Evolutionary conservation across 176 grass and related monocot genomes (phyloP).

Genomic region (Avena insularis): DNA sequence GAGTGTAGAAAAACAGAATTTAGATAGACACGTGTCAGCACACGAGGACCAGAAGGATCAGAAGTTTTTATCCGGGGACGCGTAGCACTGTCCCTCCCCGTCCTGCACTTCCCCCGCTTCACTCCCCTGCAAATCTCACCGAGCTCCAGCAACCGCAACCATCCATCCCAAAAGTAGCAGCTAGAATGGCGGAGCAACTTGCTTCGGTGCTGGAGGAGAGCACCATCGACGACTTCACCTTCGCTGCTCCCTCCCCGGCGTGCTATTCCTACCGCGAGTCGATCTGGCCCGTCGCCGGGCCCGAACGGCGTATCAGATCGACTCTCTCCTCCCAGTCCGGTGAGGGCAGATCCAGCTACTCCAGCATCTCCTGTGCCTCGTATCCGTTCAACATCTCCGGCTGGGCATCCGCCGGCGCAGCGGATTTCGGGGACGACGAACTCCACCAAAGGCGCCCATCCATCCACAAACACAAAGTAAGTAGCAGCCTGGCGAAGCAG

Average conservation of each 20-base stretch:
- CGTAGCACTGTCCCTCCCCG: too few relatives aligned
- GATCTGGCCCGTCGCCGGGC: not conserved
- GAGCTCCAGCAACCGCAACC: too few relatives aligned
- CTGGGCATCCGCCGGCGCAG: not conserved
- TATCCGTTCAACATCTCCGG: too few relatives aligned
- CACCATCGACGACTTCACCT: not conserved
- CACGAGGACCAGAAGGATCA: too few relatives aligned
- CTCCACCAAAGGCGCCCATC: too few relatives aligned
- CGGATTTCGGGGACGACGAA: not conserved
- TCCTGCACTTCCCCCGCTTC: too few relatives aligned
- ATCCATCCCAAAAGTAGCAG: not conserved
- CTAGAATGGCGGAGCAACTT: not conserved
- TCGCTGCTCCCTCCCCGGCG: not conserved
- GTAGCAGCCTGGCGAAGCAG: too few relatives aligned
- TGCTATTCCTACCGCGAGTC: not conserved
- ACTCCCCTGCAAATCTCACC: too few relatives aligned
- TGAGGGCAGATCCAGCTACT: not conserved
- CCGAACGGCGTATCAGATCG: not conserved
- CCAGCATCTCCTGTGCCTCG: not conserved
- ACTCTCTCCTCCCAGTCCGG: not conserved
- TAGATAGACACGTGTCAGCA: too few relatives aligned
- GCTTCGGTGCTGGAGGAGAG: not conserved
- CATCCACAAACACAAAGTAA: too few relatives aligned
- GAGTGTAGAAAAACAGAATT: too few relatives aligned
- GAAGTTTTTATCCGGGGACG: too few relatives aligned